These are phyloP conservation scores for Coffea eugenioides DNA, from an alignment of 257 asterid genomes.

Conservation along the genomic window DNA sequence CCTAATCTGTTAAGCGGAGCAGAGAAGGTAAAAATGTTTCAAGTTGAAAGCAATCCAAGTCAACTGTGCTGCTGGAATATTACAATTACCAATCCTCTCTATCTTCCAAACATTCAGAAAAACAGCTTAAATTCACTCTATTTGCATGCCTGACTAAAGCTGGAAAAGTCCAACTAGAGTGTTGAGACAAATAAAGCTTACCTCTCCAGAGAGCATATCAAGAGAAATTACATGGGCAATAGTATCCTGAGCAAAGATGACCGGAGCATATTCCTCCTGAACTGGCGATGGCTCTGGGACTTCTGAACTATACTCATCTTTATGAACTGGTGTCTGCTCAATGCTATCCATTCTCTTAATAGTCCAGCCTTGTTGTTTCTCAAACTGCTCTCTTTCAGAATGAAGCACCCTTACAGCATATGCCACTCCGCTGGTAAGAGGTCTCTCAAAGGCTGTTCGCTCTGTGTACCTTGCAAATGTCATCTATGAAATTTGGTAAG, in stretches of 20 bases:
- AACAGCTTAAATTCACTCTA: background rate
- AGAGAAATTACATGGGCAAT: constrained; percentile 90
- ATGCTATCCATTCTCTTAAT: constrained; percentile 84
- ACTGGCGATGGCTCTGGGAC: constrained; percentile 76
- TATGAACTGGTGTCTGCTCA: constrained; percentile 85
- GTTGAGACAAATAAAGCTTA: constrained; percentile 15
- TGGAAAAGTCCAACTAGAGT: background rate
- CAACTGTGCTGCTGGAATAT: background rate
- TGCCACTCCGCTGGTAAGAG: constrained; percentile 98
- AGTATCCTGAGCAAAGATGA: constrained; percentile 96
- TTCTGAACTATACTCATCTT: constrained; percentile 71
- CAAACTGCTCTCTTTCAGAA: constrained; percentile 73
- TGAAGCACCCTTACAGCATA: constrained; percentile 93
- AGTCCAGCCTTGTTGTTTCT: constrained; percentile 82
- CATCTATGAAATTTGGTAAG: constrained; percentile 40
- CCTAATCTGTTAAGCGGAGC: background rate
- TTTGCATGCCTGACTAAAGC: background rate
- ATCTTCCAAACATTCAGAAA: background rate
- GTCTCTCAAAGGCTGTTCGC: constrained; percentile 91
- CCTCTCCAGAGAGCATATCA: constrained; percentile 98
- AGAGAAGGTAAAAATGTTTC: background rate
- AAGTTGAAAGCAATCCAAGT: background rate
- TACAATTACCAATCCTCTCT: background rate
- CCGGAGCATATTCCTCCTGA: constrained; percentile 95
- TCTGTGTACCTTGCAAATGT: constrained; percentile 88